phyloP scores from a whole-genome alignment of 371 early-diverging fungal genomes.

The Lichtheimia corymbifera region DNA sequence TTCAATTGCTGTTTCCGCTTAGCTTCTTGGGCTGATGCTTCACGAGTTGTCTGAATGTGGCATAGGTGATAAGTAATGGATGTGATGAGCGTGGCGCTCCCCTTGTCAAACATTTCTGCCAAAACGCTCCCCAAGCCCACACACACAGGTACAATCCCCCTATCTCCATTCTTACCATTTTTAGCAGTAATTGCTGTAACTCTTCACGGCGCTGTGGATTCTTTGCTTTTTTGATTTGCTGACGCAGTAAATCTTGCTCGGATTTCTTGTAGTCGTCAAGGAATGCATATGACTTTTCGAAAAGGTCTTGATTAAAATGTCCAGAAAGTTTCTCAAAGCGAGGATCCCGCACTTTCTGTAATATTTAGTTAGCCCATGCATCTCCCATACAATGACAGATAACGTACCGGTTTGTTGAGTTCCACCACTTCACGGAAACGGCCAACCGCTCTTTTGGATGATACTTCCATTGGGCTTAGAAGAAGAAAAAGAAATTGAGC shows the following conservation, averaged over 20 bases:
- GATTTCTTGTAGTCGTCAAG: slow-evolving; percentile 71
- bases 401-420: slow-evolving; percentile 50
- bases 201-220: slow-evolving; percentile 55
- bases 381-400: neutral
- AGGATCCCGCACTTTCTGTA: slow-evolving; percentile 79
- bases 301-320: slow-evolving; percentile 82
- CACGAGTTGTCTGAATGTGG: slow-evolving; percentile 32
- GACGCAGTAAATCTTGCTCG: slow-evolving; percentile 70
- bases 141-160: too few species aligned
- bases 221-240: slow-evolving; percentile 63
- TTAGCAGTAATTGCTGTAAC: slow-evolving; percentile 46
- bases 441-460: slow-evolving; percentile 80
- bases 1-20: slow-evolving; percentile 69
- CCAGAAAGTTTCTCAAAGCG: slow-evolving; percentile 87
- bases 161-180: slow-evolving; percentile 47
- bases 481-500: neutral
- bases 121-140: neutral
- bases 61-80: neutral
- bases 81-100: too few species aligned
- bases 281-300: slow-evolving; percentile 84
- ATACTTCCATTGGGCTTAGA: slow-evolving; percentile 73
- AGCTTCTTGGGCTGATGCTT: slow-evolving; percentile 40
- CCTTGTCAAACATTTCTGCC: too few species aligned
- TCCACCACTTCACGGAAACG: slow-evolving; percentile 79
- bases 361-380: neutral